Conservation (phyloP, 495 filamentous ascomycete genomes). For the Sporormia fimetaria region DNA sequence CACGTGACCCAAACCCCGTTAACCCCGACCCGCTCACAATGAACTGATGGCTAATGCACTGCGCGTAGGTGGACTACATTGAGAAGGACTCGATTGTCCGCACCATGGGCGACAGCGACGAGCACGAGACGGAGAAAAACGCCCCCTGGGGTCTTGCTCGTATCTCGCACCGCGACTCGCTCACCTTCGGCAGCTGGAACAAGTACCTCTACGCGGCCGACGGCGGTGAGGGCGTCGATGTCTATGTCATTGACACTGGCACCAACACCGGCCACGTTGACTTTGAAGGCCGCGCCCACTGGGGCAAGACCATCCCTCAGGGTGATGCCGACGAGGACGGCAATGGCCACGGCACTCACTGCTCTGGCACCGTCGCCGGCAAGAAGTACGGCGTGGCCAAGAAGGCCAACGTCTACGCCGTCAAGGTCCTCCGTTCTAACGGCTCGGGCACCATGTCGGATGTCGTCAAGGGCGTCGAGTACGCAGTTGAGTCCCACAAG, state of each 20-base stretch:
- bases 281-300: constrained; percentile 88
- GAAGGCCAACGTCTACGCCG: constrained; percentile 91
- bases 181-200: constrained; percentile 88
- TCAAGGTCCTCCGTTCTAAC: constrained; percentile 96
- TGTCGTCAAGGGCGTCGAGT: constrained; percentile 96
- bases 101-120: constrained; percentile 44
- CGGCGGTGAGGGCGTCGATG: constrained; percentile 96
- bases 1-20: constrained; percentile 1
- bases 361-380: constrained; percentile 93
- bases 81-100: constrained; percentile 89
- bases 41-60: constrained; percentile 11
- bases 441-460: constrained; percentile 98
- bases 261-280: constrained; percentile 90
- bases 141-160: constrained; percentile 96
- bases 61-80: constrained; percentile 77
- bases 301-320: constrained; percentile 90
- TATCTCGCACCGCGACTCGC: constrained; percentile 83
- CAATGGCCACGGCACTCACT: constrained; percentile 98
- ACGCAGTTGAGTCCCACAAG: constrained; percentile 68
- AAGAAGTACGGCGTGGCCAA: constrained; percentile 99
- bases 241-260: constrained; percentile 97
- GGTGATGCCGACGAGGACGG: constrained; percentile 83
- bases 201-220: constrained; percentile 90
- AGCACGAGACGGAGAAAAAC: constrained; percentile 62
- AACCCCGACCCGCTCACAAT: not conserved